A percentile compares a stretch with the other conserved stretches of the same genome.
These are phyloP conservation scores for Colletotrichum cereale DNA, from an alignment of 2,329 filamentous ascomycete species.

Conservation along the genomic window DNA sequence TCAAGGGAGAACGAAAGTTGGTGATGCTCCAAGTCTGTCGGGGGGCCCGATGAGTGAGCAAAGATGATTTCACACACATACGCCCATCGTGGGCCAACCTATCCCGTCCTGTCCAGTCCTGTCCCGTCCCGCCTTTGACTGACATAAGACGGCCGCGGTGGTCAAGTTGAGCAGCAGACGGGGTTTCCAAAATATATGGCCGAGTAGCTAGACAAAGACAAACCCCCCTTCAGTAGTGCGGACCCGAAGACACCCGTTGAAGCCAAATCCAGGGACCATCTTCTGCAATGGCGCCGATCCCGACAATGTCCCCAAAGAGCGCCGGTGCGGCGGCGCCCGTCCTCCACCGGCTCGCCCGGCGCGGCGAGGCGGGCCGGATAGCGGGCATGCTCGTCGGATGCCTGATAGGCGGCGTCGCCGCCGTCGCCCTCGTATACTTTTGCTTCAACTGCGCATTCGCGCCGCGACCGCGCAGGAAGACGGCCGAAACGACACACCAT, in stretches of 20 bases:
- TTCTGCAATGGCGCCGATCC: conserved; percentile 17
- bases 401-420: conserved; percentile 23
- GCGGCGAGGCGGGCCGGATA: conserved; percentile 23
- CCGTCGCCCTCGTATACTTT: conserved; percentile 18
- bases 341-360: neutral
- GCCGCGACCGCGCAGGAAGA: neutral
- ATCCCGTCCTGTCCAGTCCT: too few species aligned
- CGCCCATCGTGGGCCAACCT: neutral
- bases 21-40: neutral
- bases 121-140: neutral
- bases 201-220: neutral
- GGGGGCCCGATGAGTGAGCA: neutral
- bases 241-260: too few species aligned
- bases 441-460: conserved; percentile 32
- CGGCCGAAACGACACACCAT: too few species aligned
- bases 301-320: neutral
- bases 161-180: neutral
- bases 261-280: neutral
- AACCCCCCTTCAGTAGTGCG: neutral
- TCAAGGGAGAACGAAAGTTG: neutral
- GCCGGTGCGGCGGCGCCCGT: neutral
- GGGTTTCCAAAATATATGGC: neutral
- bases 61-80: neutral
- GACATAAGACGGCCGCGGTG: neutral
- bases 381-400: conserved; percentile 37